Evolutionary conservation across 2,329 filamentous ascomycete genomes (phyloP).

Genomic region (Aspergillus felis): DNA sequence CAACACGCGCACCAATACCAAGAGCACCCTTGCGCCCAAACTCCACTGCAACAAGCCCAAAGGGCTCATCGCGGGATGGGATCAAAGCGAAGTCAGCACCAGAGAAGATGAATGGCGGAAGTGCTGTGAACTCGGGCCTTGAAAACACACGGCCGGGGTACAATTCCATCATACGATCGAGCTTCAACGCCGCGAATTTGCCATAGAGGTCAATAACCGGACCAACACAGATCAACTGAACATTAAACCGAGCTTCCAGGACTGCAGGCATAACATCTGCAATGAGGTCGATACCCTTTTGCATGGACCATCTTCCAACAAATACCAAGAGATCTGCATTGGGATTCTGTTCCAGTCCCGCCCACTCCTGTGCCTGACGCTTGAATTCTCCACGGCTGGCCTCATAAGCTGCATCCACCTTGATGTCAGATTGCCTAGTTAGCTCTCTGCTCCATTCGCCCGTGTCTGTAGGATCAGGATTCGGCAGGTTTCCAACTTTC

Average conservation of each 20-base stretch:
- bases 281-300: slow-evolving; percentile 66
- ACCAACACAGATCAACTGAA: slow-evolving; percentile 61
- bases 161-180: slow-evolving; percentile 60
- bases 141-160: slow-evolving; percentile 64
- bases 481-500: slow-evolving; percentile 60
- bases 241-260: slow-evolving; percentile 56
- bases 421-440: slow-evolving; percentile 47
- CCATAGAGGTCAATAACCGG: slow-evolving; percentile 66
- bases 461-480: slow-evolving; percentile 63
- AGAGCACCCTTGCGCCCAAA: slow-evolving; percentile 66
- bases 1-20: slow-evolving; percentile 63
- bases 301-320: slow-evolving; percentile 65
- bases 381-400: slow-evolving; percentile 51
- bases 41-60: slow-evolving; percentile 65
- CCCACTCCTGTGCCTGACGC: slow-evolving; percentile 64
- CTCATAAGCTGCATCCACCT: slow-evolving; percentile 55
- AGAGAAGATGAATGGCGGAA: slow-evolving; percentile 64
- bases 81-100: slow-evolving; percentile 67
- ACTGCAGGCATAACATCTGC: slow-evolving; percentile 64
- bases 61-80: slow-evolving; percentile 65
- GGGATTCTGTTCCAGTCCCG: slow-evolving; percentile 58
- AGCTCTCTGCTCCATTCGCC: slow-evolving; percentile 57
- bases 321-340: slow-evolving; percentile 65
- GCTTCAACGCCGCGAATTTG: slow-evolving; percentile 63
- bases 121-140: slow-evolving; percentile 64